Evolutionary conservation across 371 early-diverging fungal species (phyloP), one percentile per base, ranked within the genome.

Genomic region (Syncephalis plumigaleata): DNA sequence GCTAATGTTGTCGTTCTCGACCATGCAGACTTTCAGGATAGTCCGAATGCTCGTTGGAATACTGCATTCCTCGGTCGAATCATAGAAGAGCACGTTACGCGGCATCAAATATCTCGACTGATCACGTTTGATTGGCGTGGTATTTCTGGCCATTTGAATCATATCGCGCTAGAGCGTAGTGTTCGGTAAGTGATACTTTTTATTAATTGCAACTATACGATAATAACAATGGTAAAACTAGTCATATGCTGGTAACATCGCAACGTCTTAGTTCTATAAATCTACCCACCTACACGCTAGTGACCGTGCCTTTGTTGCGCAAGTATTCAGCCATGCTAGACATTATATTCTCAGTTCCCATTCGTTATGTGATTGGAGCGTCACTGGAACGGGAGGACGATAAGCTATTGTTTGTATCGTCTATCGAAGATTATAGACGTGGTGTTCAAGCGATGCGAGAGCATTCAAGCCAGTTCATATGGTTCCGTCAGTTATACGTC

Each of bases 401-500:
- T 51, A 48, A 50, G 15, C 20, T 71, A 9, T 39, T 75, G 52
- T 70, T 73, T 57, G 60, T 81, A 2, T 72, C 77, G 11, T 61
- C 72, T 1, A 66, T 73, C 13, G 45, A 53, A 11, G 66, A 68
- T 1, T 71, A 55, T 16, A 43, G 20, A 2, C 50, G 54, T 45
- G 55, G 59, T 9, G 55, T 59, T 46, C 45, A 52, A 44, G 92
- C 93, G 8, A 98, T 98, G 98, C 60, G 69, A 27, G 65, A 73
- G 55, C 98, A 97, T 56, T 61, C 57, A 44, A 77, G 73, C 42
- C 98, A 98, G 65, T 58, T 96, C 55, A 81, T 88, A 13, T 97
- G 98, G 98, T 98, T 91, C 67, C 68, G 99, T 24, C 79, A 83
- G 64, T 58, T 97, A 20, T 98, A 92, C 64, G 70, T 96, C 39